A percentile compares a stretch with the other conserved stretches of the same genome.
phyloP scores from a whole-genome alignment of 2,329 filamentous ascomycete genomes.

The Pseudogymnoascus sp. region DNA sequence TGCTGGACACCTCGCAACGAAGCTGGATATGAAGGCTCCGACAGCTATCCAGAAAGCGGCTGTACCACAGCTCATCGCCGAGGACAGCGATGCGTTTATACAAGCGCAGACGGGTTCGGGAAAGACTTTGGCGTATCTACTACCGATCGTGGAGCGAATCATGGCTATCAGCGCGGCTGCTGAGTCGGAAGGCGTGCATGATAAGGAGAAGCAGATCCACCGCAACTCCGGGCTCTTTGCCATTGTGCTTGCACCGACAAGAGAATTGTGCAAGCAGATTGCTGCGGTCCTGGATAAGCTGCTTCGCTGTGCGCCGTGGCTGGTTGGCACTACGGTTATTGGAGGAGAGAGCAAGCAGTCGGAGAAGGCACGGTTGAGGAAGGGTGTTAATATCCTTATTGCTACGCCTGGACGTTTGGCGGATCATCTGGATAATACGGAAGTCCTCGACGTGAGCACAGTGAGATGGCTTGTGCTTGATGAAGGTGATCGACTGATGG shows the following conservation, averaged over 20 bases:
- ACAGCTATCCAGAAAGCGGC: constrained; percentile 92
- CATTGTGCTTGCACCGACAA: constrained; percentile 85
- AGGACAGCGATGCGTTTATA: constrained; percentile 85
- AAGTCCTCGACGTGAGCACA: constrained; percentile 76
- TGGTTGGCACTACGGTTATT: constrained; percentile 79
- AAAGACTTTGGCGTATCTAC: constrained; percentile 91
- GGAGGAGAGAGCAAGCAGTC: constrained; percentile 63
- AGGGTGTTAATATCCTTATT: constrained; percentile 91
- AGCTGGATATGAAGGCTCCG: constrained; percentile 80
- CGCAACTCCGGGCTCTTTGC: constrained; percentile 86
- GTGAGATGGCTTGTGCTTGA: constrained; percentile 92
- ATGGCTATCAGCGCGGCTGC: constrained; percentile 59
- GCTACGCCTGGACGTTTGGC: constrained; percentile 85
- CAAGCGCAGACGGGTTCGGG: constrained; percentile 96
- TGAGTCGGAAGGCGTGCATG: constrained; percentile 40
- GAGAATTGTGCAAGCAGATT: constrained; percentile 92
- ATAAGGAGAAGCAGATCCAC: constrained; percentile 49
- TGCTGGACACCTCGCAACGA: constrained; percentile 72
- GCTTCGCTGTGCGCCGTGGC: constrained; percentile 83
- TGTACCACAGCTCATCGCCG: constrained; percentile 68
- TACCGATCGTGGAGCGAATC: constrained; percentile 85
- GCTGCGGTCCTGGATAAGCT: constrained; percentile 76
- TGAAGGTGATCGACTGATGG: constrained; percentile 97
- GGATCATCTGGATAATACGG: constrained; percentile 88
- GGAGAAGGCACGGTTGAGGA: constrained; percentile 87